Percentiles rank a stretch among this genome's conserved stretches.
phyloP scores from a whole-genome alignment of 208 protist species.

The Leptomonas pyrrhocoris region DNA sequence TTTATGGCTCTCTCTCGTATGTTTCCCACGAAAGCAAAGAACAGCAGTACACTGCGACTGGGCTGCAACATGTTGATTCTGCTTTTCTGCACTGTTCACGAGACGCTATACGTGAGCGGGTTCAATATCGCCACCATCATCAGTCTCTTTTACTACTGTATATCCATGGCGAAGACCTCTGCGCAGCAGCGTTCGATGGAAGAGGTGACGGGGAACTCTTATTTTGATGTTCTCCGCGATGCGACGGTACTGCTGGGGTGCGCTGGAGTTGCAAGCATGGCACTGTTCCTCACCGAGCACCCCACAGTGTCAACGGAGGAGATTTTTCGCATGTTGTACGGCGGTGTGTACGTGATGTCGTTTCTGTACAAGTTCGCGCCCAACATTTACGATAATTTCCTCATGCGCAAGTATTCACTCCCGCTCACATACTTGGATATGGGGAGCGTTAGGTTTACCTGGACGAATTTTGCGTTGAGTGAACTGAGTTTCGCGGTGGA shows the following conservation, averaged over 20 bases:
- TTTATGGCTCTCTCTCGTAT: conserved; percentile 37
- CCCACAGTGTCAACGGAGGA: conserved; percentile 32
- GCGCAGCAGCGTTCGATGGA: conserved; percentile 43
- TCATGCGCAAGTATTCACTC: conserved; percentile 70
- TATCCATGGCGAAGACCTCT: conserved; percentile 48
- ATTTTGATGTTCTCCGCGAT: conserved; percentile 69
- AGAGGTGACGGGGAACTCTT: conserved; percentile 47
- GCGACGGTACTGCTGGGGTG: conserved; percentile 42
- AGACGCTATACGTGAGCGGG: conserved; percentile 59
- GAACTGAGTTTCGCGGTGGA: conserved; percentile 75
- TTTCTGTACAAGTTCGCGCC: conserved; percentile 77
- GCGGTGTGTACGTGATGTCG: conserved; percentile 67
- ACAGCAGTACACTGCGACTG: conserved; percentile 26
- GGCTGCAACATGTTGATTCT: conserved; percentile 52
- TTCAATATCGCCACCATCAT: conserved; percentile 64
- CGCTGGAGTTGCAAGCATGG: conserved; percentile 31
- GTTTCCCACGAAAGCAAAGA: conserved; percentile 11
- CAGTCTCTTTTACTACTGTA: conserved; percentile 61
- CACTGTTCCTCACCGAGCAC: conserved; percentile 7
- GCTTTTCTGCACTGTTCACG: conserved; percentile 64
- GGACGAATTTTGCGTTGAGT: conserved; percentile 23
- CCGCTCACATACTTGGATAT: conserved; percentile 55
- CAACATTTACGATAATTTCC: conserved; percentile 84
- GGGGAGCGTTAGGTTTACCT: conserved; percentile 21
- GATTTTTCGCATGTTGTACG: conserved; percentile 56